Evolutionary conservation across 1,139 yeast genomes (phyloP), one percentile per base, ranked within the genome.

Genomic region (Geotrichum histeridarum): DNA sequence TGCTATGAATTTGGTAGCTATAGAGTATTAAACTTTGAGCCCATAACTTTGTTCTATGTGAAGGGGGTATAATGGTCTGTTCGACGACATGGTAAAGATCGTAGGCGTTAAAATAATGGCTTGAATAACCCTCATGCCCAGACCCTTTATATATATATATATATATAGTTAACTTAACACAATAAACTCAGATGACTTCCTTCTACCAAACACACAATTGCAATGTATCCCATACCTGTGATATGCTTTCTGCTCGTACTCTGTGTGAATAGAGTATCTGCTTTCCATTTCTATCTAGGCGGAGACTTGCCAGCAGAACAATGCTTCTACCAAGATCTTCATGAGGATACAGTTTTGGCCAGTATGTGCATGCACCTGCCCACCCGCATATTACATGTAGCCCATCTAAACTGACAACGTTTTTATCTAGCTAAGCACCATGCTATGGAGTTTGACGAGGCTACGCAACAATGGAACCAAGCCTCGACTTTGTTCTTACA

Each of bases 241-340:
- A n/a, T 54, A 43, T 33, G 50, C 18, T 38, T 50, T 31, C 12
- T 49, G 17, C 8, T 52, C 37, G 54, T 54, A 8, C 45, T 49
- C 8, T 52, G 50, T 30, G 18, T 48, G 15, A 48, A 49, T 35
- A 61, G 59, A 8, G 70, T 57, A 7, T 36, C 62, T 15, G 76
- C 72, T 0, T 73, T 68, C 70, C 77, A 81, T 63, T 82, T 80
- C 65, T 84, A 82, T 63, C 67, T 79, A 17, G 78, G 78, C 42
- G 82, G 83, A 27, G 83, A 83, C 39, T 80, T 74, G 35, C 51
- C 58, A 54, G 66, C 67, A 54, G 77, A 81, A 55, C 77, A 75
- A 63, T 86, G 94, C 67, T 85, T 86, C 70, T 77, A 76, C 65
- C 80, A 82, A 63, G 91, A 84, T 61, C 71, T 86, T 50, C 76